Evolutionary conservation across 1,284 basidiomycete genomes (phyloP), one percentile per base, ranked within the genome.

Genomic region (Heterobasidion annosum): DNA sequence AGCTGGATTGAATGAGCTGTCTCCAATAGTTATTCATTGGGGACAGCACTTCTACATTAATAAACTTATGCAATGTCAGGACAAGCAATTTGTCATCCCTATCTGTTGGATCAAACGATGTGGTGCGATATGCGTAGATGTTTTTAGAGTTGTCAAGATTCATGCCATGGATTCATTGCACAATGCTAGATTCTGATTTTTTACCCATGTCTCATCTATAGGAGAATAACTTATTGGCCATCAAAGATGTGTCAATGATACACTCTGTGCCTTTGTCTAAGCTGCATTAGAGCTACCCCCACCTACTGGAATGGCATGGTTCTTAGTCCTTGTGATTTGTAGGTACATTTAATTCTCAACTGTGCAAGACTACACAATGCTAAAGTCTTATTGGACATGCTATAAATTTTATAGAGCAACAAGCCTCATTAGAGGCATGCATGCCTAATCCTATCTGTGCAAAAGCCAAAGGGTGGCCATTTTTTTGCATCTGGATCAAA

Each of bases 1-100:
- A 47, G 53, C 64, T 12, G 35, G 52, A 37, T 7, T 57, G 1
- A 56, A 66, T 42, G 56, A 65, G 0, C 58, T 70, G 0, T 60
- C 63, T 2, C 69, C 65, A 10, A 71, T 73, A 69, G 56, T 59
- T 33, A 37, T 54, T 0, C 34, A 54, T 13, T 51, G 53, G 2
- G 52, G 64, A 16, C 50, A 55, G 0, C 59, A 64, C 37, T 65
- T 58, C 52, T 64, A 61, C 54, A 58, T 64, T 25, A 56, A 67
- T 2, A 68, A 72, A 55, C 50, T 71, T 7, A 64, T 66, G 2
- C 55, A 58, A 47, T 35, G 64, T 1, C 15, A 47, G 15, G 53
- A 58, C 50, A 64, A 64, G 0, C 34, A 50, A 13, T 64, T 61
- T 54, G 62, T 65, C 1, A 56, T 65, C 16, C 63, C 63, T 4